Evolutionary conservation across 805 yeast genomes (phyloP), one percentile per base, ranked within the genome.

Genomic region (Starmerella stellata): DNA sequence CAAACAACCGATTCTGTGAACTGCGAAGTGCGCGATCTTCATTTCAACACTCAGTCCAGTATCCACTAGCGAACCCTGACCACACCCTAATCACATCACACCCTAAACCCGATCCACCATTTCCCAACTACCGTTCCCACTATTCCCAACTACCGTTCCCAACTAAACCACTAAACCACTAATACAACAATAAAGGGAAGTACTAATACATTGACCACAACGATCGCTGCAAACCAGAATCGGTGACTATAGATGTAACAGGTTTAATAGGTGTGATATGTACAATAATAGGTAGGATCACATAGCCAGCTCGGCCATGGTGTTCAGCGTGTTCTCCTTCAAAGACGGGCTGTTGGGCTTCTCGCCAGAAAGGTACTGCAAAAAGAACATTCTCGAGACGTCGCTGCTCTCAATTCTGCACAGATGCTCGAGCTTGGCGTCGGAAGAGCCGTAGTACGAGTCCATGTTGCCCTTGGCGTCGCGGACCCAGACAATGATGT

Each of bases 281-380:
- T n/a, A n/a, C n/a, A 13, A 11, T 11, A 21, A 34, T 8, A 21
- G 7, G n/a, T 5, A 35, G n/a, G 17, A 14, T 8, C 19, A 34
- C 5, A 14, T 7, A 21, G 33, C 32, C 4, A 30, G 11, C 14
- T 20, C 34, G 15, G 37, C 40, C 35, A 51, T 38, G 9, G 48
- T 49, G 4, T 34, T 23, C 25, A 39, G 28, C 3, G 48, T 38
- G 28, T 33, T 29, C 21, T 39, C 48, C 34, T 42, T 41, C 33
- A 75, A 65, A 2, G 68, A 60, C 47, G 69, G 74, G 48, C 76
- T 66, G 47, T 78, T 64, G 1, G 87, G 87, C 45, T 65, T 69
- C 30, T 59, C 63, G 2, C 80, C 87, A 46, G 78, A 69, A 48
- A 83, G 58, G 55, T 87, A 85, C 56, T 76, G 81, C 46, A 78